Conservation (phyloP, 2,329 filamentous ascomycete species). For the Pyricularia pennisetigena region DNA sequence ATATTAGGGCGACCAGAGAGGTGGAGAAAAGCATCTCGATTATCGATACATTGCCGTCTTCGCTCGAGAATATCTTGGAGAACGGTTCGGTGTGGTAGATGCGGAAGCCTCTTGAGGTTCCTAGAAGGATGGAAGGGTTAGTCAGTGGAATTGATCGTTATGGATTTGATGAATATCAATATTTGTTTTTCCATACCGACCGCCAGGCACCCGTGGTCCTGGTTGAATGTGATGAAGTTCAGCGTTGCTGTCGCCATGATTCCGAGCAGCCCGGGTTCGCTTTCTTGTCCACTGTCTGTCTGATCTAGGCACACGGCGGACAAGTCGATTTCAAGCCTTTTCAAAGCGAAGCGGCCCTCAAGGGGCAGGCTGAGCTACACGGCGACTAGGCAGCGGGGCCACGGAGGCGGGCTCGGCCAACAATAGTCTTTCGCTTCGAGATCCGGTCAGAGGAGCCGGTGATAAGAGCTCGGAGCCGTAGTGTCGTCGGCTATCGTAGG, state of each 20-base stretch:
- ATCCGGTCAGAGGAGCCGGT: not conserved
- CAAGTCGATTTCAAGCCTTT: not conserved
- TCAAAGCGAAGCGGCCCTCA: not conserved
- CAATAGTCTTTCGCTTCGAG: not conserved
- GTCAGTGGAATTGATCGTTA: not conserved
- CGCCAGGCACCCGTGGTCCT: conserved; percentile 94
- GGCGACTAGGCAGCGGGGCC: not conserved
- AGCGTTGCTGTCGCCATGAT: conserved; percentile 62
- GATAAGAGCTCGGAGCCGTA: not conserved
- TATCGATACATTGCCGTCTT: conserved; percentile 89
- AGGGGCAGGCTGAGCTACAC: not conserved
- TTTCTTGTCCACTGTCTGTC: not conserved
- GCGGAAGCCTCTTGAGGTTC: conserved; percentile 87
- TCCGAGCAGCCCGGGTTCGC: not conserved
- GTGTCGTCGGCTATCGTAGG: not conserved
- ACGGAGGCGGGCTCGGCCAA: not conserved
- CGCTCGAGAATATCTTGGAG: conserved; percentile 86
- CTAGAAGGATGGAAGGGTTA: conserved; percentile 28
- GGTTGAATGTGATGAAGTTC: conserved; percentile 99
- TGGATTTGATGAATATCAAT: not conserved
- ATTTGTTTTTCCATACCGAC: conserved; percentile 55
- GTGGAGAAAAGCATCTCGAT: conserved; percentile 99
- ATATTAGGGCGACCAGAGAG: conserved; percentile 84
- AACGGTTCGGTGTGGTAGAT: conserved; percentile 97
- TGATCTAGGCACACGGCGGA: not conserved